phyloP scores from a whole-genome alignment of 257 asterid genomes.

The Solanum bulbocastanum region DNA sequence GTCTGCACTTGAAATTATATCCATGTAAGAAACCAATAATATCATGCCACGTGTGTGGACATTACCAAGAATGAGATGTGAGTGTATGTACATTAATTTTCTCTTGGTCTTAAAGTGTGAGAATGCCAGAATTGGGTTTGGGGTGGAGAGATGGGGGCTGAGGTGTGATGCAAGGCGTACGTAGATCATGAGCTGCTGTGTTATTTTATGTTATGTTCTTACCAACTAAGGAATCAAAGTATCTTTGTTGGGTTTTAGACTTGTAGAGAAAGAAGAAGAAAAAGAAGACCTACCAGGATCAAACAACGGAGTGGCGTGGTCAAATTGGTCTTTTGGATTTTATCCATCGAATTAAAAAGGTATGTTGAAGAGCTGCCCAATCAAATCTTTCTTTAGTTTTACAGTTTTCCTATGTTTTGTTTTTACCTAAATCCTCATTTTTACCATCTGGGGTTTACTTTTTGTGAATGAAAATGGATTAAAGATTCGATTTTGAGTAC shows the following conservation, averaged over 20 bases:
- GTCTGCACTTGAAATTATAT: neutral
- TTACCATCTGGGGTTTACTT: constrained; percentile 5
- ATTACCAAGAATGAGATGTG: neutral
- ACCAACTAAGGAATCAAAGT: constrained; percentile 23
- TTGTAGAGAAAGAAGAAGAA: neutral
- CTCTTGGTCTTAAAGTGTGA: neutral
- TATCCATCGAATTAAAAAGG: neutral
- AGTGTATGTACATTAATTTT: neutral
- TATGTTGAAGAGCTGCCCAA: neutral
- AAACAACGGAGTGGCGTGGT: neutral
- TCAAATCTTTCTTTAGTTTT: neutral
- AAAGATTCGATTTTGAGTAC: constrained; percentile 7
- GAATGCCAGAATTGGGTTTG: neutral
- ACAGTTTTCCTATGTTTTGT: neutral
- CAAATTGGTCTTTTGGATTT: neutral
- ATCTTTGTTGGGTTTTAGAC: constrained; percentile 15
- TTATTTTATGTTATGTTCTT: neutral
- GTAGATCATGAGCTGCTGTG: neutral
- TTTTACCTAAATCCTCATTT: constrained; percentile 1
- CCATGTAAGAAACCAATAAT: neutral
- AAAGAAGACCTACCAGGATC: neutral
- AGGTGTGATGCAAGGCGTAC: neutral
- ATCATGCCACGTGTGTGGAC: neutral
- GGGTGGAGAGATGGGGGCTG: neutral
- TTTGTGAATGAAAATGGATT: neutral